Evolutionary conservation across 495 filamentous ascomycete species (phyloP), one percentile per base, ranked within the genome.

Genomic region (Tetracladium setigerum): DNA sequence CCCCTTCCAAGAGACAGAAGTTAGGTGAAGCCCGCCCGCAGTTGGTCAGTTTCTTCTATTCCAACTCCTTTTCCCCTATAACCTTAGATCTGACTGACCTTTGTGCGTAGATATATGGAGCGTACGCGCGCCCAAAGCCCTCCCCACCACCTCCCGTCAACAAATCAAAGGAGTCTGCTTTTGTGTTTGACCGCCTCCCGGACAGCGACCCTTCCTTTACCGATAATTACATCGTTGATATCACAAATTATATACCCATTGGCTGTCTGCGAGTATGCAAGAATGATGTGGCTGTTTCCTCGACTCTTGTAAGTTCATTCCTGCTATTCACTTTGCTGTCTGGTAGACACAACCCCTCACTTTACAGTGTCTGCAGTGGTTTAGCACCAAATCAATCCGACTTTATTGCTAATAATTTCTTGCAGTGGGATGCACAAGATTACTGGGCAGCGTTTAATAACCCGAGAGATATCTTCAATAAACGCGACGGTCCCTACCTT

Each of bases 111-210:
- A 41, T 27, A 63, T 44, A 16, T 13, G 38, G 18, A 55, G 41
- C 1, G 61, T 32, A 0, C 9, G 22, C 44, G 44, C 62, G 63
- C 12, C 57, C 38, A 0, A 64, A 52, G 3, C 62, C 62, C 38
- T 64, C 62, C 24, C 40, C 40, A n/a, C 62, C 62, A 10, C 63
- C 24, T 0, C 62, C 38, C 39, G 35, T 62, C 53, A 0, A 59
- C 62, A 5, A 42, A 22, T 14, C 59, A 50, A 22, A 47, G 24
- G 2, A 18, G 44, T 2, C 62, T 61, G 47, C 54, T 47, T 16
- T 27, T 37, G 19, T 53, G 41, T 9, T 17, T 36, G 10, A 64
- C 58, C 5, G 48, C 19, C 1, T 67, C 60, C 0, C 62, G 58
- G 12, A 49, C 42, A 0, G 36, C 41, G 12, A 35, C 0, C 47